These are phyloP conservation scores for Paracorniculantispora psalliotae DNA, from an alignment of 2,329 filamentous ascomycete genomes.

Conservation along the genomic window DNA sequence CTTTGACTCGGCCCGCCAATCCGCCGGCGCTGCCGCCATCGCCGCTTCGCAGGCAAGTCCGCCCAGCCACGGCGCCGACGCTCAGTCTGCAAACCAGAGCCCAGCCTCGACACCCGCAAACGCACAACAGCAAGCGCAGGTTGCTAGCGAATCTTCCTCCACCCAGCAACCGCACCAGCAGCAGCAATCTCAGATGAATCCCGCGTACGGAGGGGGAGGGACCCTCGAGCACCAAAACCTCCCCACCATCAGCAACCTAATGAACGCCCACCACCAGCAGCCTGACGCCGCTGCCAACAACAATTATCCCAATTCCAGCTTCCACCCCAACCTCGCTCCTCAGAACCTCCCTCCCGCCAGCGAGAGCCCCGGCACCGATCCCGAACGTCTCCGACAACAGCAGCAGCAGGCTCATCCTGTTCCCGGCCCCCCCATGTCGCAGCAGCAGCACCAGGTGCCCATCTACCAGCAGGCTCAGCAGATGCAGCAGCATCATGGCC, in stretches of 20 bases:
- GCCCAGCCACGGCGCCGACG: slow-evolving; percentile 17
- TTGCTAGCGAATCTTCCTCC: slow-evolving; percentile 18
- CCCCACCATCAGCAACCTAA: slow-evolving; percentile 78
- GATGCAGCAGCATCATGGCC: slow-evolving; percentile 25
- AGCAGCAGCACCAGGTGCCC: slow-evolving; percentile 19
- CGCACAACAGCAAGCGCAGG: slow-evolving; percentile 17
- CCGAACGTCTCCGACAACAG: slow-evolving; percentile 32
- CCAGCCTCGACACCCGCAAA: slow-evolving; percentile 7
- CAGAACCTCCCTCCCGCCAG: slow-evolving; percentile 24
- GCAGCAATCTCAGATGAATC: slow-evolving; percentile 15
- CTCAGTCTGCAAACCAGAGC: slow-evolving; percentile 19
- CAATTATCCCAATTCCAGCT: slow-evolving; percentile 21
- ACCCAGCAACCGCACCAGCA: slow-evolving; percentile 19
- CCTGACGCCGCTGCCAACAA: slow-evolving; percentile 20
- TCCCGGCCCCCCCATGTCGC: slow-evolving; percentile 19
- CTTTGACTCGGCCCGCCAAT: slow-evolving; percentile 39
- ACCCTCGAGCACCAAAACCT: slow-evolving; percentile 59
- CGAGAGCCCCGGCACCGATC: slow-evolving; percentile 35
- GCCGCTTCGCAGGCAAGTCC: slow-evolving; percentile 8
- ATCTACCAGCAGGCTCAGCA: slow-evolving; percentile 22
- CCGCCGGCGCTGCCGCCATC: slow-evolving; percentile 21
- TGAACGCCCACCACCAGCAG: slow-evolving; percentile 54
- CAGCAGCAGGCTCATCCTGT: slow-evolving; percentile 25
- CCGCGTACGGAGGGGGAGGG: slow-evolving; percentile 19
- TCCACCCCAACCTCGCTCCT: slow-evolving; percentile 23